These are phyloP conservation scores for Lithospermum erythrorhizon DNA, from an alignment of 257 asterid species.

Conservation along the genomic window DNA sequence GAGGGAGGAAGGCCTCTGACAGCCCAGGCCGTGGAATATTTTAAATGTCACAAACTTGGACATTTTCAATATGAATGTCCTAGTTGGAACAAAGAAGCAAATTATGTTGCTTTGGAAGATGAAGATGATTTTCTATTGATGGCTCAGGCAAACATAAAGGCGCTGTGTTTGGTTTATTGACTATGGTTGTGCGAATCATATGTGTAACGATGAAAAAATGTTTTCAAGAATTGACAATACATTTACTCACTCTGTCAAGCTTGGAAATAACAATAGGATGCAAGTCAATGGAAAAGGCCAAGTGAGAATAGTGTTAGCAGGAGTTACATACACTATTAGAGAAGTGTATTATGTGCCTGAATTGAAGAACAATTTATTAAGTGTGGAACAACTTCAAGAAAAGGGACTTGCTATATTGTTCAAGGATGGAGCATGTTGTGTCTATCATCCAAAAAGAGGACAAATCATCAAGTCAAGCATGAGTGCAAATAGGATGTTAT, in stretches of 20 bases:
- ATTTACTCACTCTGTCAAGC: neutral
- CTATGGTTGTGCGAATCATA: neutral
- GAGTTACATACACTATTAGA: neutral
- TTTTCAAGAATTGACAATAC: neutral
- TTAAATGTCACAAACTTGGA: neutral
- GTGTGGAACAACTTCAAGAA: neutral
- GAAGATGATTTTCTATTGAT: neutral
- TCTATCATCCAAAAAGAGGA: slow-evolving; percentile 5
- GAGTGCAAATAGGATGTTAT: neutral
- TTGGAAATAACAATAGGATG: slow-evolving; percentile 3
- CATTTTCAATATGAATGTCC: slow-evolving; percentile 1
- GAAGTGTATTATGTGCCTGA: slow-evolving; percentile 1
- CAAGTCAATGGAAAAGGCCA: neutral
- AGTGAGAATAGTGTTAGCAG: no score
- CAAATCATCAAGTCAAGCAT: neutral
- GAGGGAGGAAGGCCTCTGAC: no score
- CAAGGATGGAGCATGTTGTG: neutral
- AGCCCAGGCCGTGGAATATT: neutral
- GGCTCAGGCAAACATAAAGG: neutral
- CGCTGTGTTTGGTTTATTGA: no score
- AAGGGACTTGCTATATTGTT: neutral
- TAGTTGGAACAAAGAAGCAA: neutral
- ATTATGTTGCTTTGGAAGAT: neutral
- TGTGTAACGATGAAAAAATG: neutral
- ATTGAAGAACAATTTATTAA: neutral